Percentiles rank a stretch among this genome's conserved stretches.
Evolutionary conservation across 345 rosid species (phyloP).

Genomic region (Bretschneidera sinensis): DNA sequence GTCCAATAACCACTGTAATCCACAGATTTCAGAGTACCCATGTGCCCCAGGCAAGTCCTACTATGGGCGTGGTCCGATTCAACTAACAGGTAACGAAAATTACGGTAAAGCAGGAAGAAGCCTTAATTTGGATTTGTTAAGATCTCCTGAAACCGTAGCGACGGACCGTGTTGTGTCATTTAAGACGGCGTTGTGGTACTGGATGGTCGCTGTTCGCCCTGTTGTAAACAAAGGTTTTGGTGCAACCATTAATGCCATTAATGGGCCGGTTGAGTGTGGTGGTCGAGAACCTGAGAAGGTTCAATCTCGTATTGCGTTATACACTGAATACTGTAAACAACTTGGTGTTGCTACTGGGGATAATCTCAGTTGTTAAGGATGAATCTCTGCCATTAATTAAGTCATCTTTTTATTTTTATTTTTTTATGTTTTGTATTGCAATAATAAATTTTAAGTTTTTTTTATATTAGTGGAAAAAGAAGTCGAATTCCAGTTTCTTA

Average conservation of each 20-base stretch:
- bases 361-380: constrained; percentile 54
- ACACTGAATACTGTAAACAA: constrained; percentile 42
- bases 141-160: constrained; percentile 56
- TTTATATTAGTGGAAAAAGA: too few relatives aligned
- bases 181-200: constrained; percentile 68
- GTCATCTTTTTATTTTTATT: too few relatives aligned
- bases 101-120: constrained; percentile 56
- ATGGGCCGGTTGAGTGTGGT: constrained; percentile 49
- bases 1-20: constrained; percentile 39
- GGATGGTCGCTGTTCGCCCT: constrained; percentile 50
- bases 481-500: too few relatives aligned
- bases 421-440: too few relatives aligned
- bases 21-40: constrained; percentile 36
- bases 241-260: constrained; percentile 58
- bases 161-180: constrained; percentile 49
- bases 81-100: constrained; percentile 64
- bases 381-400: too few relatives aligned
- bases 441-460: too few relatives aligned
- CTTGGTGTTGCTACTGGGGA: constrained; percentile 49
- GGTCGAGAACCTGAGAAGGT: constrained; percentile 39
- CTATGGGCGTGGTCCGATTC: constrained; percentile 63
- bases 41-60: constrained; percentile 51
- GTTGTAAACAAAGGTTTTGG: constrained; percentile 64
- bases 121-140: constrained; percentile 45
- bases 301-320: constrained; percentile 40